Base-by-base conservation (phyloP, 2,329 filamentous ascomycete genomes). In the Sporothrix mexicana region DNA sequence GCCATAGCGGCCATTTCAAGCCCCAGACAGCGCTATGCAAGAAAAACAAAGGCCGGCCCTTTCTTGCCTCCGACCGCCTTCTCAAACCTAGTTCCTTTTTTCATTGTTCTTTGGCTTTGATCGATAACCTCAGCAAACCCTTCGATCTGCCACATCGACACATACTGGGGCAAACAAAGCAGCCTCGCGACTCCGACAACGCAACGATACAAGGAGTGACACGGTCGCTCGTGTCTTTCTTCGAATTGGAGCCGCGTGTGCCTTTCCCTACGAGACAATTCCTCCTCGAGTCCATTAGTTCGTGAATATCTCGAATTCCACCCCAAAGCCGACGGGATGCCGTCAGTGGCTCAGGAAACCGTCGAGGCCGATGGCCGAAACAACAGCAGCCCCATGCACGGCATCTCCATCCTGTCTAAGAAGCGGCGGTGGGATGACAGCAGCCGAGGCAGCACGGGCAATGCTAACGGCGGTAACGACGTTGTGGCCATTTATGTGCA, bases 371-470 rank as follows among this genome's bases (percentile, higher is more conserved):
- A 30, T 12, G 53, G 59, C 64, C 51, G 57, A 23, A 43, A 25
- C 71, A 41, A 15, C 57, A 30, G 36, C 55, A n/a, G 30, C 36
- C 3, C 20, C 49, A 15, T 15, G 9, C 36, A 55, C 30, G 25
- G 49, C 20, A 45, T 25, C 51, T 25, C 61, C 6, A 74, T 79
- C 68, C 77, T 78, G 62, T 74, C 79, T 73, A 81, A 82, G 76
- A 83, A 81, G 78, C 79, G 82, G 74, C 79, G 81, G 72, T 80
- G 81, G 73, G 82, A 82, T 30, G 81, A 82, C 55, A 53, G 23
- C 4, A 41, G 59, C 30, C 53, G 64, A 62, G 36, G 9, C 61
- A 73, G 75, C 61, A 23, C 4, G 23, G 57, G 43, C 55, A 47
- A 12, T 23, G 41, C 23, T 64, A 61, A 17, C 41, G 23, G n/a